phyloP scores from a whole-genome alignment of 805 yeast genomes.

The Candida lessepsii region DNA sequence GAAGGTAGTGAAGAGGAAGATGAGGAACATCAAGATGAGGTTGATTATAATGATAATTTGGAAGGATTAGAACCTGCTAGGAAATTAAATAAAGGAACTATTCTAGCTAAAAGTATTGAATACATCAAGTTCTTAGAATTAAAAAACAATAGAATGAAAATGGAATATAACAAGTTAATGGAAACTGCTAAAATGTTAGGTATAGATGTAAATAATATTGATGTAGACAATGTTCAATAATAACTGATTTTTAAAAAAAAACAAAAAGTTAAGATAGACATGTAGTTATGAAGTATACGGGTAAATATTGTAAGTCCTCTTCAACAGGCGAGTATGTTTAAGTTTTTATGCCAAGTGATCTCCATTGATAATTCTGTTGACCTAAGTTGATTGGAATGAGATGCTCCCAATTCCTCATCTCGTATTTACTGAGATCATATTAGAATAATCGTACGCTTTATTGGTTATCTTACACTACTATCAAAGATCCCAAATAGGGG shows the following conservation, averaged over 20 bases:
- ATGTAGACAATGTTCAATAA: not conserved
- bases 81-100: constrained; percentile 75
- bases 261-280: not conserved
- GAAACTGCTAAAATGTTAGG: constrained; percentile 38
- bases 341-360: no score
- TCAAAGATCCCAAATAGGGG: no score
- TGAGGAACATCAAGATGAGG: constrained; percentile 6
- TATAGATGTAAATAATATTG: constrained; percentile 5
- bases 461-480: not conserved
- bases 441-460: not conserved
- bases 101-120: constrained; percentile 75
- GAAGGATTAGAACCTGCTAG: constrained; percentile 77
- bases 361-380: no score
- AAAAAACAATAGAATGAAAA: constrained; percentile 49
- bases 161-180: constrained; percentile 52
- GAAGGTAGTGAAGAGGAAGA: constrained; percentile 11
- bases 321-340: no score
- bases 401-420: no score
- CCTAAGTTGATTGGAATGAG: no score
- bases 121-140: constrained; percentile 71
- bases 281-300: constrained; percentile 6
- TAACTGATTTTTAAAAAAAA: not conserved
- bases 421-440: no score
- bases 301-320: no score
- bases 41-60: constrained; percentile 35